Conservation (phyloP, 805 yeast species). For the Teunomyces tritomae region DNA sequence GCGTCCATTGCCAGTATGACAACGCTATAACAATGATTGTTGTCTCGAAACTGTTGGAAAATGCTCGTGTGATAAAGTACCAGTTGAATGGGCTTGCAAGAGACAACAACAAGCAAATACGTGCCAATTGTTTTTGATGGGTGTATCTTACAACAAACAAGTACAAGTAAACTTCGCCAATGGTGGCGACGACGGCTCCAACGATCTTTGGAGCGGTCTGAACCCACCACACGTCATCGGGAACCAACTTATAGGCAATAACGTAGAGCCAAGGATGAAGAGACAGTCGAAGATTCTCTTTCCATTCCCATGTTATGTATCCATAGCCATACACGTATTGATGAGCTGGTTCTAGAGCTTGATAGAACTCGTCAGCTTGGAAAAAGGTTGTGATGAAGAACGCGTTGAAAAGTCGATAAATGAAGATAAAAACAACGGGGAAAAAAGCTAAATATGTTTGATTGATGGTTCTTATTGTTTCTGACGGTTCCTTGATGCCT, state of each 20-base stretch:
- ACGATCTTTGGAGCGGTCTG: constrained; percentile 59
- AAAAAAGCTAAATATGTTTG: constrained; percentile 5
- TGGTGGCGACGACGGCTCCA: constrained; percentile 67
- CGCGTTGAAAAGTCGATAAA: constrained; percentile 60
- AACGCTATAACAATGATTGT: constrained; percentile 65
- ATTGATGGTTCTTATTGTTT: not conserved
- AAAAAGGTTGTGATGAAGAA: constrained; percentile 69
- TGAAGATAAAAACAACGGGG: constrained; percentile 18
- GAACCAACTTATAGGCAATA: constrained; percentile 24
- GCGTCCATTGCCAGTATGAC: constrained; percentile 66
- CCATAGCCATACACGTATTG: constrained; percentile 73
- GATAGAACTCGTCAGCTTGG: constrained; percentile 97
- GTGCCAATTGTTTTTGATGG: constrained; percentile 33
- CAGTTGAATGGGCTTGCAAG: constrained; percentile 75
- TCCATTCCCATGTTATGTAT: constrained; percentile 94
- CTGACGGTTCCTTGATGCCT: no score
- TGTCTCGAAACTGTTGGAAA: constrained; percentile 81
- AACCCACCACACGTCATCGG: constrained; percentile 26
- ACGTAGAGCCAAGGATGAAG: constrained; percentile 76
- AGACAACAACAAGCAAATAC: constrained; percentile 47
- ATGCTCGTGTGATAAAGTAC: constrained; percentile 77
- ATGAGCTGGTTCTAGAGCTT: constrained; percentile 91
- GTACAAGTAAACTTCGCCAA: constrained; percentile 65
- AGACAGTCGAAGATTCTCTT: constrained; percentile 66
- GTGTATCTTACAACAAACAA: constrained; percentile 42